These are phyloP conservation scores for Ichthyophonus hoferi DNA, from an alignment of 208 protist genomes.

Conservation along the genomic window DNA sequence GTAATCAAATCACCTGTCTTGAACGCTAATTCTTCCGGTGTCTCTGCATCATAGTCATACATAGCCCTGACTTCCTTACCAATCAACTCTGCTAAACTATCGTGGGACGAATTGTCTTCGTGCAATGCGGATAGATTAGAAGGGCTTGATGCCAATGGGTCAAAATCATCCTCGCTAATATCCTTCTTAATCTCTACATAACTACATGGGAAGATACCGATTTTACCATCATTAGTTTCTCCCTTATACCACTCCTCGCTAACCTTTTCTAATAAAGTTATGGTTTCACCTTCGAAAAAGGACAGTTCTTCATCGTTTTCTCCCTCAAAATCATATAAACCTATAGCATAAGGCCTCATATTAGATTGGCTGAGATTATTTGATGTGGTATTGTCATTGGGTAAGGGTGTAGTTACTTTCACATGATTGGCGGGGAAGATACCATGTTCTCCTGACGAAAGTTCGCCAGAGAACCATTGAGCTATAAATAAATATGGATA, in stretches of 20 bases:
- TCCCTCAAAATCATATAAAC: slow-evolving; percentile 16
- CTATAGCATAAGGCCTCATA: background rate
- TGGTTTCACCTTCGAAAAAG: slow-evolving; percentile 13
- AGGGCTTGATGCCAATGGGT: background rate
- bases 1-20: slow-evolving; percentile 14
- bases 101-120: background rate
- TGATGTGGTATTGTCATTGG: background rate
- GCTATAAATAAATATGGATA: background rate
- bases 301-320: background rate
- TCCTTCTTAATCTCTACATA: background rate
- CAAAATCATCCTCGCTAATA: background rate
- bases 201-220: background rate
- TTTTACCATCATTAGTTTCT: background rate
- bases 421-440: background rate
- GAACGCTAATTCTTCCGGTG: background rate
- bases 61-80: background rate
- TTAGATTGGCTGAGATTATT: background rate
- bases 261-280: background rate
- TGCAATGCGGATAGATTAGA: background rate
- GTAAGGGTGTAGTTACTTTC: background rate
- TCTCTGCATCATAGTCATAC: slow-evolving; percentile 26
- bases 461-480: background rate
- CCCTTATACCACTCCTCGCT: background rate
- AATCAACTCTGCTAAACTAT: background rate
- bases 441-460: background rate